A percentile compares a stretch with the other conserved stretches of the same genome.
Evolutionary conservation across 805 yeast species (phyloP).

Genomic region (Saccharomycopsis sp.): DNA sequence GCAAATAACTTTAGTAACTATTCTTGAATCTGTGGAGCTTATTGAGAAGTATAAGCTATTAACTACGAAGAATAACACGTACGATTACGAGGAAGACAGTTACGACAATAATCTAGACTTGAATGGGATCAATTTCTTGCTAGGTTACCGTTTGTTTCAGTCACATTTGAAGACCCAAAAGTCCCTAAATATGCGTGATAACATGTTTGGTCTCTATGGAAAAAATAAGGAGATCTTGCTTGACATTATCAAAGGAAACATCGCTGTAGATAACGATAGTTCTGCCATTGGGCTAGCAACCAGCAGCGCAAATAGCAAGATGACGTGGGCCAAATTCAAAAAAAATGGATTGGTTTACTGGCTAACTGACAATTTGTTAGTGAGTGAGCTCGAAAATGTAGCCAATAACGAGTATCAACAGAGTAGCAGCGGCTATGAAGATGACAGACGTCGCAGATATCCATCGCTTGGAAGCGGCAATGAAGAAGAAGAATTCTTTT

Average conservation of each 20-base stretch:
- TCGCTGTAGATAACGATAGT: conserved; percentile 24
- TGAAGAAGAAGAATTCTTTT: background rate
- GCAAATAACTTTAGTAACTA: conserved; percentile 71
- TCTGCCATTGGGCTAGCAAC: conserved; percentile 7
- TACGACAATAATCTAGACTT: conserved; percentile 37
- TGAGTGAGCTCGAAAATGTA: conserved; percentile 52
- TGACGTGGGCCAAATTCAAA: conserved; percentile 56
- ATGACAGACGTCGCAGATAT: background rate
- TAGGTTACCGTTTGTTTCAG: conserved; percentile 65
- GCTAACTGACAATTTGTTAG: conserved; percentile 44
- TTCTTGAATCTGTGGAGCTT: conserved; percentile 56
- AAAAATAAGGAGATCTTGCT: conserved; percentile 65
- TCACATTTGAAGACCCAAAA: conserved; percentile 44
- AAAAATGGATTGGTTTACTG: conserved; percentile 66
- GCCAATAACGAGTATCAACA: conserved; percentile 68
- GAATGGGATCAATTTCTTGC: conserved; percentile 64
- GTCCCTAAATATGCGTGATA: conserved; percentile 68
- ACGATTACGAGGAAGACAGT: conserved; percentile 25
- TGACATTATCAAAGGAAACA: conserved; percentile 39
- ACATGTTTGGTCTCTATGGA: conserved; percentile 82
- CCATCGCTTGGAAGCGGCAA: background rate
- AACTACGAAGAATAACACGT: conserved; percentile 10
- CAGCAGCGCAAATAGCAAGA: conserved; percentile 22
- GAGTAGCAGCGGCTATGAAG: conserved; percentile 26
- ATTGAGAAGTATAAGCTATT: conserved; percentile 36